Evolutionary conservation across 2,329 filamentous ascomycete genomes (phyloP), one percentile per base, ranked within the genome.

Genomic region (Fusarium piperis): DNA sequence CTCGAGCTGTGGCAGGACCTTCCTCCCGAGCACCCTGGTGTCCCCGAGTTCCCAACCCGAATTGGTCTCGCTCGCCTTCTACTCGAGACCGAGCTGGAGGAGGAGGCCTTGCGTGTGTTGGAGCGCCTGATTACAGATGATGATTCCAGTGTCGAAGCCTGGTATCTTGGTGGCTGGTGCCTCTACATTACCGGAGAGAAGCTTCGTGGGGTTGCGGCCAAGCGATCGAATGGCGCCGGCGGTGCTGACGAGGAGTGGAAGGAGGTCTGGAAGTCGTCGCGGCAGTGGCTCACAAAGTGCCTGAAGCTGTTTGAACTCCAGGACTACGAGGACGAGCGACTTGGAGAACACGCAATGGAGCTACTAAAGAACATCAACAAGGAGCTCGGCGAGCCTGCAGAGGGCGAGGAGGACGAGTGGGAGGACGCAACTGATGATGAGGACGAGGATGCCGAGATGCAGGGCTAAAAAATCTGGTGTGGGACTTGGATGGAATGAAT

Each of bases 121-220:
- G 94, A 97, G 79, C 87, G 94, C 60, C 85, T 99, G 59, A 90
- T 97, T 39, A 86, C 89, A 36, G 96, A 99, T 79, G 95, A 99
- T 74, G 97, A 99, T 79, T 88, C 93, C 78, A 97, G 95, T 80
- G 93, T 99, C 20, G 96, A 99, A 82, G 93, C 94, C 18, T 98
- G 95, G 94, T 99, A 99, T 83, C 87, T 99, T 6, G 96, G 96
- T 46, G 97, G 96, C 5, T 98, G 95, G 93, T 95, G 94, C 75
- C 87, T 97, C 73, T 94, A 94, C 79, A 88, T 97, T 65, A 85
- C 93, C 69, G 93, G 92, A 12, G 89, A 93, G 79, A 93, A 92
- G 85, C 84, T 89, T 76, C 80, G 81, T 35, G 75, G 78, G 38
- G 76, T 61, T 78, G 82, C 74, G 83, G 73, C 76, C 62, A 78